Conservation (phyloP, 2,329 filamentous ascomycete genomes). For the Chaetomiaceae sp. region DNA sequence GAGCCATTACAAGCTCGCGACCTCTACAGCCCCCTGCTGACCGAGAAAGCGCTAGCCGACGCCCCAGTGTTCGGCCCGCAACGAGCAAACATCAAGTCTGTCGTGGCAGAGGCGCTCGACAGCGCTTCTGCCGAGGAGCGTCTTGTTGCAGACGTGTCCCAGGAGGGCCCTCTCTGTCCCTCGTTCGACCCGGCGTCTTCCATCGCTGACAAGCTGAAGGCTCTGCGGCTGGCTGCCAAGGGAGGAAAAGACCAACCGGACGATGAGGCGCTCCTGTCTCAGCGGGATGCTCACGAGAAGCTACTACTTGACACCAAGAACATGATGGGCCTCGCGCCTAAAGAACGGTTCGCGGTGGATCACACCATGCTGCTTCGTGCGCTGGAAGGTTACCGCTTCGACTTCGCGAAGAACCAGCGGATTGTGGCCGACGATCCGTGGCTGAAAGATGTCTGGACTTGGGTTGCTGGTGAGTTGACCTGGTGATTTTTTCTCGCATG, state of each 20-base stretch:
- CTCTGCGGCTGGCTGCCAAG: constrained; percentile 33
- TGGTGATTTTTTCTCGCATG: not conserved
- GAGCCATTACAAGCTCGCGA: constrained; percentile 47
- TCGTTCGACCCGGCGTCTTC: constrained; percentile 37
- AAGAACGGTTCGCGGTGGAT: constrained; percentile 48
- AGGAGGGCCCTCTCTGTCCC: constrained; percentile 32
- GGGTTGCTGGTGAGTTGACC: constrained; percentile 52
- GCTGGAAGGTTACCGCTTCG: constrained; percentile 56
- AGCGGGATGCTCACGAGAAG: constrained; percentile 52
- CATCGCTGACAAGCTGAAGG: constrained; percentile 44
- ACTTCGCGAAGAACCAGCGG: constrained; percentile 57
- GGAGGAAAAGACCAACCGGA: constrained; percentile 13
- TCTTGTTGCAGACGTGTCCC: constrained; percentile 35
- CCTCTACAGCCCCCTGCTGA: constrained; percentile 49
- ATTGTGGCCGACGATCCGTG: constrained; percentile 67
- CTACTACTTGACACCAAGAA: constrained; percentile 42
- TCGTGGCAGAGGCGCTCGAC: constrained; percentile 38
- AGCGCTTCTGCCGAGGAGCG: constrained; percentile 26
- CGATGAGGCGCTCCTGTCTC: constrained; percentile 37
- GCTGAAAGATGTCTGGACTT: constrained; percentile 74
- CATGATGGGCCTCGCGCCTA: constrained; percentile 41
- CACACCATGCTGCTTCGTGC: constrained; percentile 55
- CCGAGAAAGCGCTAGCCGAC: constrained; percentile 47
- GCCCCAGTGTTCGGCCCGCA: constrained; percentile 52
- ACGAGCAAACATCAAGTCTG: constrained; percentile 36